These are phyloP conservation scores for Suillus spraguei DNA, from an alignment of 768 basidiomycete species.

Conservation along the genomic window DNA sequence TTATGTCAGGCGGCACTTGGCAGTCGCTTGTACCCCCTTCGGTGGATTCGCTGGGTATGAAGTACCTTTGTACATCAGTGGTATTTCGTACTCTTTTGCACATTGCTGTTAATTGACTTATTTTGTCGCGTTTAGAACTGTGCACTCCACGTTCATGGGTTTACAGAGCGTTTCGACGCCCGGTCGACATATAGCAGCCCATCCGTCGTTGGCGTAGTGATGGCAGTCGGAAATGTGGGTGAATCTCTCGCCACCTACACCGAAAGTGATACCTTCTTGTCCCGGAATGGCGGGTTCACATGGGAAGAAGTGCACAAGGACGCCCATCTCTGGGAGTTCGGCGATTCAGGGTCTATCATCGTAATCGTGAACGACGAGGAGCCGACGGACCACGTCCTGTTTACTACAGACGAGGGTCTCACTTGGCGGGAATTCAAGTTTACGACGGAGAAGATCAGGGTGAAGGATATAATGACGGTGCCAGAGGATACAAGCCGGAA, in stretches of 20 bases:
- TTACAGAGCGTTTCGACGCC: constrained; percentile 89
- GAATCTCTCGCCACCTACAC: constrained; percentile 76
- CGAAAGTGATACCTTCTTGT: constrained; percentile 94
- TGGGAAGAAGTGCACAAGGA: constrained; percentile 99
- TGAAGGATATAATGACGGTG: constrained; percentile 82
- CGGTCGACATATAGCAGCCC: constrained; percentile 94
- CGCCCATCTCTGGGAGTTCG: constrained; percentile 97
- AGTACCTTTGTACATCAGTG: constrained; percentile 69
- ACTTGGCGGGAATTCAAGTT: constrained; percentile 91
- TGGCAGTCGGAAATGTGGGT: constrained; percentile 97
- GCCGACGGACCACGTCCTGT: constrained; percentile 86
- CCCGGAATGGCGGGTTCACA: constrained; percentile 94
- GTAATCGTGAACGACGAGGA: constrained; percentile 96
- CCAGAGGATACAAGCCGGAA: constrained; percentile 88
- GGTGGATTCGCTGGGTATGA: constrained; percentile 70
- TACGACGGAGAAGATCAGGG: constrained; percentile 65
- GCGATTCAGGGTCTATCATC: constrained; percentile 93
- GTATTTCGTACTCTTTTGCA: constrained; percentile 40
- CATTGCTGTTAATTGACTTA: constrained; percentile 5
- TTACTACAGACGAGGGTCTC: constrained; percentile 87
- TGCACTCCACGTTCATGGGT: constrained; percentile 90
- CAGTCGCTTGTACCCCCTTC: constrained; percentile 76
- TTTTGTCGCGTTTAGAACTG: constrained; percentile 59
- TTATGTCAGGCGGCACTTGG: constrained; percentile 76
- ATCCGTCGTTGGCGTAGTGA: constrained; percentile 87